Evolutionary conservation across 306 rosid species (phyloP), one percentile per base, ranked within the genome.

Genomic region (Nissolia schottii): DNA sequence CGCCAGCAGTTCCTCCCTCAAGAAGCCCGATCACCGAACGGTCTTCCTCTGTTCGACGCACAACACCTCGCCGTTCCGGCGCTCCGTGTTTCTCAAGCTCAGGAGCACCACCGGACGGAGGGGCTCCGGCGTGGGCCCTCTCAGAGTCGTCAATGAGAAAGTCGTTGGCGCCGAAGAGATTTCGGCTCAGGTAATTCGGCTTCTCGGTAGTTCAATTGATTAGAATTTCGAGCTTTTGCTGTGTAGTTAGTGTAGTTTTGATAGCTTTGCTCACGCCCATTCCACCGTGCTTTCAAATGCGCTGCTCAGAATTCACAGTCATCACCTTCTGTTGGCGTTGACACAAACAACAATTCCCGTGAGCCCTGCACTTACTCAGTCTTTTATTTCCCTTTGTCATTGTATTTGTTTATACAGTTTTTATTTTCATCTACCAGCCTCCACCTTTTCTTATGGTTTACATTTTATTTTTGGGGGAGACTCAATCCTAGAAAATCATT

Each of bases 101-200:
- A 79, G 69, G 35, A 67, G 18, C 68, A 72, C 12, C 6, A 16
- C 25, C 2, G 46, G 7, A 2, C 27, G 81, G 29, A 77, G 79
- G 16, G 32, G 25, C 4, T 49, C 53, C 15, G 78, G 64, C 37
- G 75, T 74, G 1, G 76, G 76, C 2, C 90, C 90, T 3, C 54
- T 90, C 16, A 70, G 92, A 15, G 82, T 88, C 5, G 98, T 84
- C 5, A 88, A 77, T 77, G 96, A 90, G 88, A 90, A 90, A 68
- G 97, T 88, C 1, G 97, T 87, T 27, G 96, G 92, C 1, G 96
- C 96, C 1, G 96, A 92, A 71, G 97, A 92, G 74, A 93, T 93
- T 35, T 93, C 98, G 0, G 98, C 98, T 7, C 98, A 90, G 96
- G 98, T 92, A 3, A 65, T 24, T 1, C 38, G 11, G 13, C 43